Conservation (phyloP, 192 early-diverging fungal genomes). For the Umbelopsis sp. region DNA sequence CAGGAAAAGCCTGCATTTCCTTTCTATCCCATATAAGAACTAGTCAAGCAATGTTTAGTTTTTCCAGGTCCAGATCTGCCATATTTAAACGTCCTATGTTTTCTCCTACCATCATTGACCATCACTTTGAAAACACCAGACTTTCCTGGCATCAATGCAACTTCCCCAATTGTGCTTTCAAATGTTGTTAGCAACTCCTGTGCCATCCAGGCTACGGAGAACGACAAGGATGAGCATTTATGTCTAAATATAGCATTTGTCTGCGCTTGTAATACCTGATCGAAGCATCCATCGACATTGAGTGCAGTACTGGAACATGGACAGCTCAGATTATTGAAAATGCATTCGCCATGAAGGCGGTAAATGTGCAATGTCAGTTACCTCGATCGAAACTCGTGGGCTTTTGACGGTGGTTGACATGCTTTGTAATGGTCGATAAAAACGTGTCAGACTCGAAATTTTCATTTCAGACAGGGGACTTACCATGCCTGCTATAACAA, state of each 20-base stretch:
- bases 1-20: slow-evolving; percentile 66
- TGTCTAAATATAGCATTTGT: neutral
- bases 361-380: neutral
- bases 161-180: slow-evolving; percentile 61
- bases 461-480: no score
- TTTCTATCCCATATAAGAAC: slow-evolving; percentile 68
- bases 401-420: slow-evolving; percentile 22
- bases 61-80: neutral
- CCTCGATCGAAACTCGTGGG: slow-evolving; percentile 40
- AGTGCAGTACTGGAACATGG: slow-evolving; percentile 51
- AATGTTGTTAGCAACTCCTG: slow-evolving; percentile 75
- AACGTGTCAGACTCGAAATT: neutral
- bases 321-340: neutral
- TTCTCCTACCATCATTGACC: slow-evolving; percentile 51
- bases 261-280: slow-evolving; percentile 33
- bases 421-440: neutral
- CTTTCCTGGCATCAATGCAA: slow-evolving; percentile 66
- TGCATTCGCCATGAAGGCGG: no score
- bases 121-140: slow-evolving; percentile 51
- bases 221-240: neutral
- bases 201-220: slow-evolving; percentile 61
- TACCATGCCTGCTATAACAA: no score
- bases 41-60: slow-evolving; percentile 25
- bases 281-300: slow-evolving; percentile 60
- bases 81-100: neutral